Base-by-base conservation (phyloP, 139 green algal species). In the Desmodesmus armatus region DNA sequence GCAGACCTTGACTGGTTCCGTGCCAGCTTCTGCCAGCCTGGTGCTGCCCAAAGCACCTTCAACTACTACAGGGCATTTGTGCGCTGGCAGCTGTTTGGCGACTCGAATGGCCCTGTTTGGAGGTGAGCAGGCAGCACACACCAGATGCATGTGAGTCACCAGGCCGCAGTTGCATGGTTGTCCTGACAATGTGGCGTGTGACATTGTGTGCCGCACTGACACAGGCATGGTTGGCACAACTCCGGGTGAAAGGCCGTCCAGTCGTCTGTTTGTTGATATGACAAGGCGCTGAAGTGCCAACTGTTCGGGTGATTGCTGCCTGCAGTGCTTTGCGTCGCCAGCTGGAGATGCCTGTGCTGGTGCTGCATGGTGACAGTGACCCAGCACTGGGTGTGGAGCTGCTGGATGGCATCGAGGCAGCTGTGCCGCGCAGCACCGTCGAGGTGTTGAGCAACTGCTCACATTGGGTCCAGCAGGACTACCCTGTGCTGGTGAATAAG, bases 381-480 rank as follows among this genome's bases (percentile, higher is more conserved):
- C 23, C 70, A 2, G 88, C 88, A 11, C 78, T 93, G 65, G 65
- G 60, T 2, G 31, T 62, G 23, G 53, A 80, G 33, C 81, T 90
- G 63, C 67, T 91, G 44, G 25, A 76, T 31, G 77, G 80, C 23
- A 40, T 89, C 19, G 70, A 87, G 23, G 51, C 84, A 21, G 75
- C 66, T 25, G 79, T 65, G 25, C 75, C 84, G n/a, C 31, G n/a
- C 84, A 44, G 33, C 23, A 43, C 31, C n/a, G 39, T 75, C 9
- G 70, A 91, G 47, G 44, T 94, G 4, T 53, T 96, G 47, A 62
- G 84, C 6, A 40, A 89, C 69, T 92, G 90, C 88, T 89, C 71
- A 31, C 93, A 96, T 79, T 96, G 91, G 90, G 80, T 92, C 2
- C 91, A 96, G 70, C 82, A 94, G 58, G 84, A 78, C 37, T 84